Evolutionary conservation across 371 early-diverging fungal species (phyloP).

Genomic region (Gilbertella persicaria): DNA sequence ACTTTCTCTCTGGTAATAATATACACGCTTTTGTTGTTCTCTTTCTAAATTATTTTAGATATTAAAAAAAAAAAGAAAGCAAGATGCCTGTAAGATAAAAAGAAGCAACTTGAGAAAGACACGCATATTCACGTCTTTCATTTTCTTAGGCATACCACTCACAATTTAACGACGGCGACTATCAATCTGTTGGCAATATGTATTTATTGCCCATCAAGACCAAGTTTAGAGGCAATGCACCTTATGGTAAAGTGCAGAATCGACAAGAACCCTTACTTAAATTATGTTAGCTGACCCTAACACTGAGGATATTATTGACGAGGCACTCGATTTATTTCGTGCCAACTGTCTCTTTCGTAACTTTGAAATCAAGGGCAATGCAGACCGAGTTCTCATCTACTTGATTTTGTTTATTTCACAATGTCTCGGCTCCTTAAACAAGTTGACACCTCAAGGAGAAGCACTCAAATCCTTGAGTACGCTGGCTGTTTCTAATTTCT

Average conservation of each 20-base stretch:
- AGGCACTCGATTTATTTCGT: conserved; percentile 89
- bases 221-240: conserved; percentile 86
- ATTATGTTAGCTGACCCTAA: conserved; percentile 51
- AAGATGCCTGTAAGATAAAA: conserved; percentile 15
- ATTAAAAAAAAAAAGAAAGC: too few species aligned
- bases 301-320: conserved; percentile 90
- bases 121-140: not conserved
- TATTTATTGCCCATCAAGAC: conserved; percentile 88
- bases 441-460: conserved; percentile 64
- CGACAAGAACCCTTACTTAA: conserved; percentile 1
- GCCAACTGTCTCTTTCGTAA: conserved; percentile 97
- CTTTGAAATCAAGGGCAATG: conserved; percentile 95
- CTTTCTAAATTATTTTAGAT: too few species aligned
- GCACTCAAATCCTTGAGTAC: conserved; percentile 79
- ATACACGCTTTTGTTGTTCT: too few species aligned
- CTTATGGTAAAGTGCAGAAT: conserved; percentile 38
- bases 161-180: conserved; percentile 74
- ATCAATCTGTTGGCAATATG: conserved; percentile 83
- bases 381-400: conserved; percentile 94
- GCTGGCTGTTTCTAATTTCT: conserved; percentile 84
- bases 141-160: conserved; percentile 87
- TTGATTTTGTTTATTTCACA: conserved; percentile 90
- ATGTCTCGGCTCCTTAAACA: conserved; percentile 73
- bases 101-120: not conserved
- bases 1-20: too few species aligned